phyloP scores from a whole-genome alignment of 331 rosid species.

The Acacia concinna region DNA sequence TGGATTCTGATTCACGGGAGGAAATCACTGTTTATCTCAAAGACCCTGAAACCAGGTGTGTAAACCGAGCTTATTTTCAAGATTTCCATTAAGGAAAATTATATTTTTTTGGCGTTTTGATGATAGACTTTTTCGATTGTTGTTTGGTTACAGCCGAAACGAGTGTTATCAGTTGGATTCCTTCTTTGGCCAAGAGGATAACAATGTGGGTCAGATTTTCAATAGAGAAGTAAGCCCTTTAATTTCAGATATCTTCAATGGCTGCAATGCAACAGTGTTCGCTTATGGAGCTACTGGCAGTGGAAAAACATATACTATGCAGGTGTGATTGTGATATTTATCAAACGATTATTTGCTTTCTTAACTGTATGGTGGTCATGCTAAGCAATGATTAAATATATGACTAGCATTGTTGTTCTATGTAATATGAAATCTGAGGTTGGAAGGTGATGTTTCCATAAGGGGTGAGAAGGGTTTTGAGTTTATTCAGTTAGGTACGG shows the following conservation, averaged over 20 bases:
- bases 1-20: constrained; percentile 28
- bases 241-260: constrained; percentile 69
- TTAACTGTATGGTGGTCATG: background rate
- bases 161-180: constrained; percentile 84
- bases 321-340: constrained; percentile 54
- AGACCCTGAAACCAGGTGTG: constrained; percentile 77
- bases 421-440: constrained; percentile 12
- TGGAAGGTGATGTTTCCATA: background rate
- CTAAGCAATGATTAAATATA: no score
- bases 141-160: constrained; percentile 52
- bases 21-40: constrained; percentile 71
- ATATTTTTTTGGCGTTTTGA: background rate
- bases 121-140: background rate
- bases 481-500: no score
- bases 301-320: constrained; percentile 94
- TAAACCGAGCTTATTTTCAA: background rate
- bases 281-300: constrained; percentile 99
- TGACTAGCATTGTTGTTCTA: background rate
- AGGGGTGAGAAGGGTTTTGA: no score
- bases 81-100: background rate
- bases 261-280: constrained; percentile 81
- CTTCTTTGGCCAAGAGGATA: constrained; percentile 70
- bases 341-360: background rate
- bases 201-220: constrained; percentile 71
- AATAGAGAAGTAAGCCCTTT: constrained; percentile 66